Evolutionary conservation across 495 filamentous ascomycete genomes (phyloP).

Genomic region (Penicillium salamii): DNA sequence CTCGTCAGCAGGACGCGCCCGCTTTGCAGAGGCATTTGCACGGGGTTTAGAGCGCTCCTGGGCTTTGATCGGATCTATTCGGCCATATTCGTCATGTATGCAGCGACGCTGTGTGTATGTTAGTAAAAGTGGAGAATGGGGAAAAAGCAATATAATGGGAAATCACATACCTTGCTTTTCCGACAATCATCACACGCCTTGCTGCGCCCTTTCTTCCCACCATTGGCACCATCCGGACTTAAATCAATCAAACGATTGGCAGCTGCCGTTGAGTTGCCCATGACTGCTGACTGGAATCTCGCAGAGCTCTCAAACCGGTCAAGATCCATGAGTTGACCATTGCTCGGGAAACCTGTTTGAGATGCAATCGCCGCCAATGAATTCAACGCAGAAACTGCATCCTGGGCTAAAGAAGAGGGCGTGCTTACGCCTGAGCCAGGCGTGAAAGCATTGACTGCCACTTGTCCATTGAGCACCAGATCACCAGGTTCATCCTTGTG

Average conservation of each 20-base stretch:
- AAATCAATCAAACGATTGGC: constrained; percentile 29
- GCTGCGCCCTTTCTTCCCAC: constrained; percentile 53
- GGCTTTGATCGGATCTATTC: constrained; percentile 61
- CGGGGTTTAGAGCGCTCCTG: constrained; percentile 58
- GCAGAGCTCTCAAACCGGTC: constrained; percentile 31
- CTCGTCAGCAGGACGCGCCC: constrained; percentile 44
- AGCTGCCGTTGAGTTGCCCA: constrained; percentile 28
- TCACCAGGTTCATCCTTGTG: constrained; percentile 49
- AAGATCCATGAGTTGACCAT: constrained; percentile 16
- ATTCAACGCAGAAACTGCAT: constrained; percentile 45
- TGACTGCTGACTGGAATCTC: constrained; percentile 24
- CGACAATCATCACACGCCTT: constrained; percentile 67
- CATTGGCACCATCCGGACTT: constrained; percentile 34
- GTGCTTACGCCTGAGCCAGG: constrained; percentile 28
- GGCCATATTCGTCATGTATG: constrained; percentile 63
- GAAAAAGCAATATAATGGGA: not conserved
- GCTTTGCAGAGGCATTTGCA: constrained; percentile 46
- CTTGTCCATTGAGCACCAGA: constrained; percentile 26
- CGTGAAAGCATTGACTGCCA: constrained; percentile 27
- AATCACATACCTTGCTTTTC: constrained; percentile 58
- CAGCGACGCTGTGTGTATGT: constrained; percentile 55
- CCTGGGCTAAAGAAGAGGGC: constrained; percentile 39
- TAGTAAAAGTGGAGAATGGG: not conserved
- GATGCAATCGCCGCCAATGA: constrained; percentile 45
- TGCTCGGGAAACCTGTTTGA: constrained; percentile 34